Evolutionary conservation across 345 rosid species (phyloP).

Genomic region (Iberis pinnata): DNA sequence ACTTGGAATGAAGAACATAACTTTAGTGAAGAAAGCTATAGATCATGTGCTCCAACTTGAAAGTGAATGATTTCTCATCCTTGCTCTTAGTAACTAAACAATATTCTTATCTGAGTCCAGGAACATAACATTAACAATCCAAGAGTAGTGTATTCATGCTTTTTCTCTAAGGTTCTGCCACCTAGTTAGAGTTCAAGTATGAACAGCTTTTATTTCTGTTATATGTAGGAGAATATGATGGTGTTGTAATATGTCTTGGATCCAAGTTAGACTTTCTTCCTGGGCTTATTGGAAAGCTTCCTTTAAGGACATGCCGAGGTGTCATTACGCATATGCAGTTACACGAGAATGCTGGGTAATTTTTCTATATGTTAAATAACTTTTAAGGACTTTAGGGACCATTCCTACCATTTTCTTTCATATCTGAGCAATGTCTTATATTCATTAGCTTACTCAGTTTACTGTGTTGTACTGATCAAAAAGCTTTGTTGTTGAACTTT

Average conservation of each 20-base stretch:
- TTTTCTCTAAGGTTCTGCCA: not conserved
- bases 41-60: slow-evolving; percentile 48
- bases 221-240: slow-evolving; percentile 60
- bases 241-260: slow-evolving; percentile 71
- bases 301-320: slow-evolving; percentile 86
- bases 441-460: not conserved
- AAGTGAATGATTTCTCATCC: slow-evolving; percentile 37
- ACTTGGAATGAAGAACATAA: slow-evolving; percentile 39
- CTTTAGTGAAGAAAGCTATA: slow-evolving; percentile 49
- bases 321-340: slow-evolving; percentile 63
- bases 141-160: not conserved
- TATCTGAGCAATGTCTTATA: slow-evolving; percentile 1
- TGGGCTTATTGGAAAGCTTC: slow-evolving; percentile 74
- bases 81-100: not conserved
- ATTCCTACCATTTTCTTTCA: not conserved
- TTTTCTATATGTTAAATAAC: not conserved
- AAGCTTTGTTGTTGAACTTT: not conserved
- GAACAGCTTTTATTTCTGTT: not conserved
- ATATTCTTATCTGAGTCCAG: slow-evolving; percentile 5
- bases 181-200: not conserved
- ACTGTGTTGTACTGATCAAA: not conserved
- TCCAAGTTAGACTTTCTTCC: slow-evolving; percentile 66
- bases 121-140: not conserved
- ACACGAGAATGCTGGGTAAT: slow-evolving; percentile 42
- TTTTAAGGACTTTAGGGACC: not conserved